Evolutionary conservation across 228 moss, liverwort and hornwort genomes (phyloP).

Genomic region (Sphagnum magellanicum): DNA sequence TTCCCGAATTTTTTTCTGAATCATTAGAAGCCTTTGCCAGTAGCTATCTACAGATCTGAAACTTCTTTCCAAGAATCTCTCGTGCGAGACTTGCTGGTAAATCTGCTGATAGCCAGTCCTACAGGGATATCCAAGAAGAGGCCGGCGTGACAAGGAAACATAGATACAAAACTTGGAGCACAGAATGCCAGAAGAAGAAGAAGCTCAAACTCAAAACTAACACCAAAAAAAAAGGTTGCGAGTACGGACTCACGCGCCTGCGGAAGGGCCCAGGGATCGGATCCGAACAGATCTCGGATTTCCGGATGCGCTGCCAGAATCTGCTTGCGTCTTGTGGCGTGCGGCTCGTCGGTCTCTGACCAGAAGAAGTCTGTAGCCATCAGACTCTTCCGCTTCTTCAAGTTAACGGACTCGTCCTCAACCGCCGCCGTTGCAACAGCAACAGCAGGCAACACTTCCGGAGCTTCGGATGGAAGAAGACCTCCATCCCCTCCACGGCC

Average conservation of each 20-base stretch:
- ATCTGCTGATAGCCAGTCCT: not conserved
- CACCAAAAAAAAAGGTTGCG: not conserved
- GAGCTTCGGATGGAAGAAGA: no score
- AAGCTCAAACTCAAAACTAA: not conserved
- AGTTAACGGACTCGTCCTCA: no score
- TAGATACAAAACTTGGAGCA: no score
- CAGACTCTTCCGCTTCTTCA: not conserved
- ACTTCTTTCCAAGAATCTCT: no score
- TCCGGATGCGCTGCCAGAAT: constrained; percentile 89
- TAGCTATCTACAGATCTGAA: no score
- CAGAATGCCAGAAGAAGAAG: no score
- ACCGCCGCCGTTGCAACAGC: no score
- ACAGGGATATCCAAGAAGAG: not conserved
- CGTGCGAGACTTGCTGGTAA: no score
- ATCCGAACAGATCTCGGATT: constrained; percentile 83
- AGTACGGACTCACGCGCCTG: constrained; percentile 31
- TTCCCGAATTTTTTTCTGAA: no score
- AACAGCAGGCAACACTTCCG: no score
- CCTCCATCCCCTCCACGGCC: no score
- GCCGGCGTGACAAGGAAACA: not conserved
- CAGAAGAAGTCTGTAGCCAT: constrained; percentile 82
- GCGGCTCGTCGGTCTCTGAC: constrained; percentile 90
- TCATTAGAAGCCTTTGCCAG: no score
- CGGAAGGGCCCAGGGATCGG: constrained; percentile 65
- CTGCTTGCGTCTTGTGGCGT: constrained; percentile 69